Evolutionary conservation across 768 basidiomycete species (phyloP), one percentile per base, ranked within the genome.

Genomic region (Saitozyma podzolica): DNA sequence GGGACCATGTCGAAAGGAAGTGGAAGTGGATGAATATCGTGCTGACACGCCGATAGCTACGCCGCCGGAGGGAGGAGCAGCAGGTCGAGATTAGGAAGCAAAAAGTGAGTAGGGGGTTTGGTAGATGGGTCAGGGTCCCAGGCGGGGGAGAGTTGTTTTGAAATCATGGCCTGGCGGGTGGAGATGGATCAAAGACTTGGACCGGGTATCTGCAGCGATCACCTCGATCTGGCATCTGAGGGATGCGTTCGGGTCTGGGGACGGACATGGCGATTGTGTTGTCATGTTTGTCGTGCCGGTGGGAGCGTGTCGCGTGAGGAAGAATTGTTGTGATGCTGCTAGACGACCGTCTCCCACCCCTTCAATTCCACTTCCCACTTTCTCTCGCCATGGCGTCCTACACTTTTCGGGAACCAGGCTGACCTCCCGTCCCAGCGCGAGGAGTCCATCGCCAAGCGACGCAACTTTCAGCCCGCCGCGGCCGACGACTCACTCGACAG

Each of bases 1-100:
- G 58, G 19, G 45, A 40, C 37, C 50, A 14, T 40, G 11, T 29
- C 40, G 49, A 40, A n/a, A 19, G 42, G 29, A 54, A 3, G 40
- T 53, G 56, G 9, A 42, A 16, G 42, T 48, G 43, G 29, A 29
- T 2, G 29, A 29, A 5, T 29, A 29, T 2, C 29, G 11, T 50
- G 63, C 72, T 74, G 61, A 74, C 50, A 8, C 29, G 29, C 9
- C 6, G 6, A 29, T 58, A 98, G 80, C 89, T 98, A 72, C 87
- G 95, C 72, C 89, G 93, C 81, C 88, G 95, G 80, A 88, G 96
- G 62, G 96, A 98, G 80, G 94, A 99, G 80, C 92, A 95, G 79
- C 94, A 98, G 77, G 96, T 99, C 61, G 96, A 98, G 84, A 97
- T 99, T 84, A 86, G 96, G 78, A 86, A 92, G 77, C 92, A 95